These are phyloP conservation scores for Wickerhamiella infanticola DNA, from an alignment of 1,139 yeast species.

Conservation along the genomic window DNA sequence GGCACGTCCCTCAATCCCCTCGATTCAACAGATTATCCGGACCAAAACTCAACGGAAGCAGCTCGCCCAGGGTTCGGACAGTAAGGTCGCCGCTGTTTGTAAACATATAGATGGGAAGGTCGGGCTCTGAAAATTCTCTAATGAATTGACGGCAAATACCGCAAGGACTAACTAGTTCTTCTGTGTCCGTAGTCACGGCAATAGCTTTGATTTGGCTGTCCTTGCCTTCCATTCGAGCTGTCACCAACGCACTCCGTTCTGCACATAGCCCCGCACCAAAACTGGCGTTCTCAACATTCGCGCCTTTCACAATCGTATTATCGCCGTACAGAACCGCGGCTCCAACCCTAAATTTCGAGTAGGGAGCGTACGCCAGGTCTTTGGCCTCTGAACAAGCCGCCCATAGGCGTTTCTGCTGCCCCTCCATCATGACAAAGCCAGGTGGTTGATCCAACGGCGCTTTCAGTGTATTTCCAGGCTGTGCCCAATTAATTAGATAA, in stretches of 20 bases:
- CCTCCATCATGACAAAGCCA: too few relatives aligned
- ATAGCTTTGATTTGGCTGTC: conserved; percentile 35
- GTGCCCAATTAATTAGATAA: background rate
- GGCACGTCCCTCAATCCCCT: too few relatives aligned
- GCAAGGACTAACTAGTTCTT: conserved; percentile 62
- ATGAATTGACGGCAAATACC: conserved; percentile 88
- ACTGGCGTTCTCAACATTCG: conserved; percentile 86
- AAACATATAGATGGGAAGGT: conserved; percentile 37
- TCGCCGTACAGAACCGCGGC: conserved; percentile 45
- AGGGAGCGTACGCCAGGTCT: conserved; percentile 54
- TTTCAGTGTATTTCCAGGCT: too few relatives aligned
- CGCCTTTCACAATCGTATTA: conserved; percentile 47
- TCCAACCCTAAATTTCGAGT: conserved; percentile 80
- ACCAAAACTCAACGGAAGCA: conserved; percentile 76
- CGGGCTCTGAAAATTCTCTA: conserved; percentile 44
- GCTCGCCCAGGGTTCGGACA: conserved; percentile 36
- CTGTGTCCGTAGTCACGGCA: conserved; percentile 55
- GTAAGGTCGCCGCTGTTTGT: conserved; percentile 32
- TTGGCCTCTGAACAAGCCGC: conserved; percentile 20
- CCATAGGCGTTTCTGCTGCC: background rate
- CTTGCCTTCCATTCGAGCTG: conserved; percentile 36
- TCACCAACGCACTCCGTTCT: conserved; percentile 62
- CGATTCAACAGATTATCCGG: conserved; percentile 41
- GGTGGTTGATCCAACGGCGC: too few relatives aligned
- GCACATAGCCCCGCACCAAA: conserved; percentile 87